These are phyloP conservation scores for Puccinia hordei DNA, from an alignment of 1,284 basidiomycete species.

Conservation along the genomic window DNA sequence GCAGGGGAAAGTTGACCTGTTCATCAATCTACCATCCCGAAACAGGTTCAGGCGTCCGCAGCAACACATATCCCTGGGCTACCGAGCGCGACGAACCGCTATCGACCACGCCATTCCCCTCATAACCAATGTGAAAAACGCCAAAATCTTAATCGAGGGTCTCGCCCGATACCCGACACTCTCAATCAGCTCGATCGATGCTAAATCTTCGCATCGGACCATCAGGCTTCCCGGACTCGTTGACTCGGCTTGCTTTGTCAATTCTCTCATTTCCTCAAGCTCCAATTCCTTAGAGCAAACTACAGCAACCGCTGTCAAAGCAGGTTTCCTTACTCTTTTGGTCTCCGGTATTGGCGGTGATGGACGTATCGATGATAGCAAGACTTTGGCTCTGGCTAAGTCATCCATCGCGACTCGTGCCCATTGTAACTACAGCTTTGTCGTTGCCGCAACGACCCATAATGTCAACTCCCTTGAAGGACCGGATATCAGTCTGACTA, in stretches of 20 bases:
- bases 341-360: slow-evolving; percentile 73
- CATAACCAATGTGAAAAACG: slow-evolving; percentile 98
- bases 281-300: slow-evolving; percentile 73
- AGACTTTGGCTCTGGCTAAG: slow-evolving; percentile 71
- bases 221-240: slow-evolving; percentile 89
- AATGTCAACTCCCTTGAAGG: slow-evolving; percentile 67
- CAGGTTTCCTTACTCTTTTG: slow-evolving; percentile 81
- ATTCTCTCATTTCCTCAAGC: slow-evolving; percentile 65
- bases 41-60: slow-evolving; percentile 97
- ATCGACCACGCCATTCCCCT: slow-evolving; percentile 97
- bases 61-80: slow-evolving; percentile 95
- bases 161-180: slow-evolving; percentile 81
- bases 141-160: slow-evolving; percentile 94
- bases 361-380: slow-evolving; percentile 67
- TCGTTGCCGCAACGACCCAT: slow-evolving; percentile 71
- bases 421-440: slow-evolving; percentile 83
- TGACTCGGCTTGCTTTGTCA: slow-evolving; percentile 82
- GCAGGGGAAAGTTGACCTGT: slow-evolving; percentile 96
- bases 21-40: slow-evolving; percentile 98
- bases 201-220: slow-evolving; percentile 89
- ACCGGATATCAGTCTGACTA: slow-evolving; percentile 76
- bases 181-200: slow-evolving; percentile 86
- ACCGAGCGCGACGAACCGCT: slow-evolving; percentile 96
- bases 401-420: slow-evolving; percentile 67
- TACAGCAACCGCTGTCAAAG: slow-evolving; percentile 67